phyloP scores from a whole-genome alignment of 108 stramenopile species.

The Nannochloropsis gaditana region DNA sequence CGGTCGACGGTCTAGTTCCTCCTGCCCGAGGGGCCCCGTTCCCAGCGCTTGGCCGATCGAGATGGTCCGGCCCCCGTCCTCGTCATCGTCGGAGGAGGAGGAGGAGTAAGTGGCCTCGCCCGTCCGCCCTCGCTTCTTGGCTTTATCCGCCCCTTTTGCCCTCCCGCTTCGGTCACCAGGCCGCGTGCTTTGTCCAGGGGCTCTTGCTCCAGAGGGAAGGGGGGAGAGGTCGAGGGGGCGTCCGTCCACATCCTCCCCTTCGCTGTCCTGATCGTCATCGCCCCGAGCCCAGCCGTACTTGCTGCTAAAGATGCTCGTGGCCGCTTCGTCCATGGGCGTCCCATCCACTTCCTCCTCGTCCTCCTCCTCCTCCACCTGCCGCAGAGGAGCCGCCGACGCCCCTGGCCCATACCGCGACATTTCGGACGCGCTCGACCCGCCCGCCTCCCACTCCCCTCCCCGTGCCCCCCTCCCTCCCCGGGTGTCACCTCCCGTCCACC shows the following conservation, averaged over 20 bases:
- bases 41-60: not conserved
- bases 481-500: not conserved
- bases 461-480: not conserved
- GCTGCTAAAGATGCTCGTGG: not conserved
- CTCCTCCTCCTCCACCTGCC: not conserved
- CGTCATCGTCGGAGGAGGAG: slow-evolving; percentile 21
- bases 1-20: not conserved
- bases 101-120: not conserved
- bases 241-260: not conserved
- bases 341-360: not conserved
- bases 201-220: not conserved
- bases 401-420: not conserved
- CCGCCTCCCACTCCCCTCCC: not conserved
- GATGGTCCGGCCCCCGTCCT: slow-evolving; percentile 26
- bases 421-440: not conserved
- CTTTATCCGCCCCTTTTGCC: not conserved
- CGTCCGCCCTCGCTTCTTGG: not conserved
- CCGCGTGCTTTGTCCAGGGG: not conserved
- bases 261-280: not conserved
- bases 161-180: not conserved
- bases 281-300: not conserved
- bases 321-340: not conserved
- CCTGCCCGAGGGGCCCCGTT: not conserved
- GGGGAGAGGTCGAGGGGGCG: not conserved
- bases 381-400: not conserved